Evolutionary conservation across 768 basidiomycete species (phyloP), one percentile per base, ranked within the genome.

Genomic region (Kwoniella shandongensis): DNA sequence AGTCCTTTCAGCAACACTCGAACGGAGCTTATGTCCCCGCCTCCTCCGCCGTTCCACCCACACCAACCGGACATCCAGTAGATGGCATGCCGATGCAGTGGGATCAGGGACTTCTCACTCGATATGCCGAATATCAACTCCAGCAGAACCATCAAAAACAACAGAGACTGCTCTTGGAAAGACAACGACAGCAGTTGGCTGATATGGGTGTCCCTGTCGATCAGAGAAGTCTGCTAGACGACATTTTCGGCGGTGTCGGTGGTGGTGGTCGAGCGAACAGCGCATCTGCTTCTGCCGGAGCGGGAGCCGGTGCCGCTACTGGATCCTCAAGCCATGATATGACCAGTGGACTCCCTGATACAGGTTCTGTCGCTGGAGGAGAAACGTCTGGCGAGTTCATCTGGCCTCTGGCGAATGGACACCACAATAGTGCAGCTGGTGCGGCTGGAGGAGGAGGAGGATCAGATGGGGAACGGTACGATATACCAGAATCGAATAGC

Each of bases 121-220:
- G 65, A 57, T 70, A 70, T 44, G 69, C 72, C 38, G 72, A 73
- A 48, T 66, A 68, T 23, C 72, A 70, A 47, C 54, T 73, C 20
- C 72, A 73, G 36, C 67, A 73, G 49, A 68, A 73, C 40, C 72
- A 73, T 45, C 69, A 69, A 45, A 54, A 66, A 4, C 69, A 70
- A 65, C 72, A 73, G 26, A 30, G 67, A 13, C 25, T 56, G 6
- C 46, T 73, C 13, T 57, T 73, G 18, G 66, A 70, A 38, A 61
- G 57, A 22, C 72, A 73, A 46, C 44, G 72, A 35, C 54, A 63
- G 20, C 72, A 73, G 52, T 39, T 73, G n/a, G 62, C 61, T 5
- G 48, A 69, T 25, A 39, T 73, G 52, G 72, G 72, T 18, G 63
- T 73, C 2, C 66, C 65, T 1, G 49, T 70, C 2, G 66, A 67